Percentiles rank a stretch among this genome's conserved stretches.
Conservation (phyloP, 2,329 filamentous ascomycete genomes). For the Magnaporthiopsis rhizophila region DNA sequence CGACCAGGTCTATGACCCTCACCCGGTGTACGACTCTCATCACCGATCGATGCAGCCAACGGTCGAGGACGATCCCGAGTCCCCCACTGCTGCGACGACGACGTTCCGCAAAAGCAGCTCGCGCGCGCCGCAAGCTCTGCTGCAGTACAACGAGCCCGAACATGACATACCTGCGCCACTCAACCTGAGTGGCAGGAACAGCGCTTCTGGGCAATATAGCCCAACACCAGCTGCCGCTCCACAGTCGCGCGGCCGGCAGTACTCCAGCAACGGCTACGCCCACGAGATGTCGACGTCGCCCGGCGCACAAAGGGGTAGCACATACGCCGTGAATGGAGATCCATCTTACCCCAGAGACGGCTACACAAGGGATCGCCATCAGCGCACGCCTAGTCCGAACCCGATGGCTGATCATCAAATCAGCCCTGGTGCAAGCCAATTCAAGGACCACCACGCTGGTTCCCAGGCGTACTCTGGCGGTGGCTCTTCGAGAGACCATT, state of each 20-base stretch:
- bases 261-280: constrained; percentile 19
- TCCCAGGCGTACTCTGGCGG: neutral
- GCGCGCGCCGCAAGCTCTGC: constrained; percentile 15
- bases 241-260: constrained; percentile 21
- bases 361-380: constrained; percentile 3
- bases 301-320: constrained; percentile 11
- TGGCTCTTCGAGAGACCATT: constrained; percentile 1
- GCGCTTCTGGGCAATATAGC: constrained; percentile 19
- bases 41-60: constrained; percentile 51
- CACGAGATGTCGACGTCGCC: constrained; percentile 12
- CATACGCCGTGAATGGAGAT: constrained; percentile 1
- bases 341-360: constrained; percentile 1
- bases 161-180: constrained; percentile 39
- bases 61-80: constrained; percentile 56
- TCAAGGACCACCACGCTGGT: constrained; percentile 3
- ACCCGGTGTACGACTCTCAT: constrained; percentile 23
- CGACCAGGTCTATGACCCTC: constrained; percentile 32
- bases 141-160: constrained; percentile 20
- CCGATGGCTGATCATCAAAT: constrained; percentile 2
- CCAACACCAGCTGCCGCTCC: constrained; percentile 11
- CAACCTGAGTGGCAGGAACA: constrained; percentile 30
- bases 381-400: constrained; percentile 5
- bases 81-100: constrained; percentile 24
- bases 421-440: constrained; percentile 1
- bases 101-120: constrained; percentile 20